Percentiles rank a stretch among this genome's conserved stretches.
These are phyloP conservation scores for Eucalyptus grandis DNA, from an alignment of 345 rosid genomes.

Conservation along the genomic window DNA sequence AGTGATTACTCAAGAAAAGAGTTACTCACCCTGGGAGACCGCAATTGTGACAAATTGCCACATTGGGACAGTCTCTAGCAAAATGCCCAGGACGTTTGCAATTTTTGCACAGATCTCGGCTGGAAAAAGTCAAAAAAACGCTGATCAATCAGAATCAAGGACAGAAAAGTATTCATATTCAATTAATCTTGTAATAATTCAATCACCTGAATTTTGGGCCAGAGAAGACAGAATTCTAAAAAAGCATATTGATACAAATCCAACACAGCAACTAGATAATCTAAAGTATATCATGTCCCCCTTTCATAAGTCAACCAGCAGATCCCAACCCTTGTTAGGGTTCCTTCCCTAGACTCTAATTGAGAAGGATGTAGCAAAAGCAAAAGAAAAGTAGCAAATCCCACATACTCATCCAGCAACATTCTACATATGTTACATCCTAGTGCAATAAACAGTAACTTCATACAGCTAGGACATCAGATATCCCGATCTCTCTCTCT, in stretches of 20 bases:
- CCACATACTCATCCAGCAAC: neutral
- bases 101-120: constrained; percentile 94
- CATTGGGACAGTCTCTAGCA: constrained; percentile 97
- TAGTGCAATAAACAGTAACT: neutral
- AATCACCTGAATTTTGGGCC: neutral
- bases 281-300: neutral
- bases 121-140: constrained; percentile 6
- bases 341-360: neutral
- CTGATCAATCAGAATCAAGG: neutral
- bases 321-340: neutral
- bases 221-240: neutral
- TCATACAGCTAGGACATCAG: neutral
- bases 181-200: neutral
- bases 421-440: neutral
- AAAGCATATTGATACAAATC: neutral
- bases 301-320: neutral
- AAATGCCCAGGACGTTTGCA: constrained; percentile 96
- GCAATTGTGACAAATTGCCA: constrained; percentile 93
- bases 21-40: constrained; percentile 83
- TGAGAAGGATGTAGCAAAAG: neutral
- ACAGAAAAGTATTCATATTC: neutral
- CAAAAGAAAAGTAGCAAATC: neutral
- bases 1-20: neutral
- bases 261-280: neutral
- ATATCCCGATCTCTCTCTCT: neutral